These are phyloP conservation scores for Thyridium curvatum DNA, from an alignment of 2,329 filamentous ascomycete genomes.

Conservation along the genomic window DNA sequence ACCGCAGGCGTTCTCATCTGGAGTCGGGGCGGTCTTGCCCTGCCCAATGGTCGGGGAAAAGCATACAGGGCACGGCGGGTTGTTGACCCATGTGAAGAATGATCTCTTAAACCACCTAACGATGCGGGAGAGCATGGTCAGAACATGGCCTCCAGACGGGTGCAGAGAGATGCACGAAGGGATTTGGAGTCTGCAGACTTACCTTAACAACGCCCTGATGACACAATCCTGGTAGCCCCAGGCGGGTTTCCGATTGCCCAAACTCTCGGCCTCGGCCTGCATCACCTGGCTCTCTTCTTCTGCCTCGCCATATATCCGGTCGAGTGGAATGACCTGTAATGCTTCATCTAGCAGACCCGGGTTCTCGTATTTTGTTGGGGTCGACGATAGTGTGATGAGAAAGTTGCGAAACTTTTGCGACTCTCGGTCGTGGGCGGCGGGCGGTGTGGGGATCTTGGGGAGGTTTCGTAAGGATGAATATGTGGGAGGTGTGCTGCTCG, in stretches of 20 bases:
- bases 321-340: constrained; percentile 75
- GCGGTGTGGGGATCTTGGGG: constrained; percentile 62
- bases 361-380: constrained; percentile 93
- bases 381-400: constrained; percentile 77
- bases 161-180: constrained; percentile 6
- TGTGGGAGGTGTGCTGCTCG: constrained; percentile 31
- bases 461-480: constrained; percentile 44
- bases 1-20: constrained; percentile 84
- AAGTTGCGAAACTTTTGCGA: constrained; percentile 76
- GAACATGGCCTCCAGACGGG: neutral
- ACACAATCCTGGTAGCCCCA: constrained; percentile 99
- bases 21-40: constrained; percentile 77
- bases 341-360: constrained; percentile 91
- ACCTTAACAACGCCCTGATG: constrained; percentile 79
- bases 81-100: constrained; percentile 97
- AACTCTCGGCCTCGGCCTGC: constrained; percentile 79
- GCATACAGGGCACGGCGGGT: constrained; percentile 79
- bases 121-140: constrained; percentile 3
- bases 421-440: constrained; percentile 55
- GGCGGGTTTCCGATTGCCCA: constrained; percentile 73
- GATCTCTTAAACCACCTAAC: constrained; percentile 95
- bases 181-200: constrained; percentile 24
- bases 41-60: constrained; percentile 74
- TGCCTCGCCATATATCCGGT: constrained; percentile 87
- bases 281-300: constrained; percentile 89